These are phyloP conservation scores for Vigna angularis DNA, from an alignment of 306 rosid genomes.

Conservation along the genomic window DNA sequence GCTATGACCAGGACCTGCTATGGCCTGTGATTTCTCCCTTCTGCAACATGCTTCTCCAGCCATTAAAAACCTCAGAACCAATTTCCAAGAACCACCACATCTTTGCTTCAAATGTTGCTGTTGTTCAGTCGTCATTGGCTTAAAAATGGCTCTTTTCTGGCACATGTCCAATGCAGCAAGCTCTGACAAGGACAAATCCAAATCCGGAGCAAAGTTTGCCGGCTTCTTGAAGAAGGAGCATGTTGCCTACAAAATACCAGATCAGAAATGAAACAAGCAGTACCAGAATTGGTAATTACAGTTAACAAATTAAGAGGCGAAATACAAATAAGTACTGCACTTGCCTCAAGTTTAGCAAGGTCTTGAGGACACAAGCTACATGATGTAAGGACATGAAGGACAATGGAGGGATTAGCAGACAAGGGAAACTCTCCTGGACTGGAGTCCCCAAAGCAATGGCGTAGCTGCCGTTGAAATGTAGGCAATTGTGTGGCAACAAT, in stretches of 20 bases:
- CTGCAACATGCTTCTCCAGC: conserved; percentile 83
- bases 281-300: conserved; percentile 30
- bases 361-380: conserved; percentile 83
- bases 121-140: conserved; percentile 73
- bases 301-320: conserved; percentile 4
- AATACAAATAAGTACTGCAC: conserved; percentile 45
- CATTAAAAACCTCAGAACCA: conserved; percentile 76
- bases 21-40: conserved; percentile 82
- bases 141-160: conserved; percentile 79
- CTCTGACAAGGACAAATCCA: conserved; percentile 68
- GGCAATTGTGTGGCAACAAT: conserved; percentile 60
- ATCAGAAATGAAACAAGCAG: conserved; percentile 51
- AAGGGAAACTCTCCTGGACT: conserved; percentile 84
- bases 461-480: conserved; percentile 66
- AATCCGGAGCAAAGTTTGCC: conserved; percentile 77
- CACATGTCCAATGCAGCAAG: conserved; percentile 90
- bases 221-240: conserved; percentile 86
- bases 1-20: conserved; percentile 94
- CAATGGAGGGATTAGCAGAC: conserved; percentile 82
- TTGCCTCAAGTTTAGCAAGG: conserved; percentile 87
- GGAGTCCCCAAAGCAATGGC: conserved; percentile 74
- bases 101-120: conserved; percentile 65
- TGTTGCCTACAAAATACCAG: conserved; percentile 72
- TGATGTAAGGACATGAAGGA: conserved; percentile 82
- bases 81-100: conserved; percentile 91